Evolutionary conservation across 176 grass and related monocot species (phyloP).

Genomic region (Oryza glumipatula): DNA sequence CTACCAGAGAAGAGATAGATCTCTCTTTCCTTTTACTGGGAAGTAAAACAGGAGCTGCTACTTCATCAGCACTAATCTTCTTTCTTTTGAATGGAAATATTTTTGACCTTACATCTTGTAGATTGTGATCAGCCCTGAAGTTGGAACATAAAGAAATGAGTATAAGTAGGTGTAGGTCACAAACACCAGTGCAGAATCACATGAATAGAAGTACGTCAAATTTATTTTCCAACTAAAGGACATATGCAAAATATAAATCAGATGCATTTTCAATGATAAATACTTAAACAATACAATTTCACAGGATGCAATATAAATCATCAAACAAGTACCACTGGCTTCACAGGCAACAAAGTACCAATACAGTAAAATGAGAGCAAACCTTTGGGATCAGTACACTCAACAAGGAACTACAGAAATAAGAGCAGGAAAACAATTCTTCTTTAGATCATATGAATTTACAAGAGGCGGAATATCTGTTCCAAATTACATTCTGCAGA

Average conservation of each 20-base stretch:
- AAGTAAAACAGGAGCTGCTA: constrained; percentile 44
- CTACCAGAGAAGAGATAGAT: constrained; percentile 77
- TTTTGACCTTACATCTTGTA: constrained; percentile 85
- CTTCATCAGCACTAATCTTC: constrained; percentile 68
- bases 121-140: constrained; percentile 75
- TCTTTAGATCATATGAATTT: background rate
- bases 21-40: constrained; percentile 70
- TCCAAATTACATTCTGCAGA: background rate
- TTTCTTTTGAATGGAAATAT: constrained; percentile 84
- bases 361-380: background rate
- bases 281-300: constrained; percentile 7
- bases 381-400: background rate
- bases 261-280: constrained; percentile 20
- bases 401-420: background rate
- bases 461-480: background rate
- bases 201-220: background rate
- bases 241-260: background rate
- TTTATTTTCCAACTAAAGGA: constrained; percentile 32
- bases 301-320: background rate
- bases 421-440: background rate
- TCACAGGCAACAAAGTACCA: constrained; percentile 5
- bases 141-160: constrained; percentile 8
- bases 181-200: background rate
- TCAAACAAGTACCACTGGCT: background rate
- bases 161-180: constrained; percentile 27